Evolutionary conservation across 2,329 filamentous ascomycete species (phyloP), one percentile per base, ranked within the genome.

Genomic region (Fusarium decemcellulare): DNA sequence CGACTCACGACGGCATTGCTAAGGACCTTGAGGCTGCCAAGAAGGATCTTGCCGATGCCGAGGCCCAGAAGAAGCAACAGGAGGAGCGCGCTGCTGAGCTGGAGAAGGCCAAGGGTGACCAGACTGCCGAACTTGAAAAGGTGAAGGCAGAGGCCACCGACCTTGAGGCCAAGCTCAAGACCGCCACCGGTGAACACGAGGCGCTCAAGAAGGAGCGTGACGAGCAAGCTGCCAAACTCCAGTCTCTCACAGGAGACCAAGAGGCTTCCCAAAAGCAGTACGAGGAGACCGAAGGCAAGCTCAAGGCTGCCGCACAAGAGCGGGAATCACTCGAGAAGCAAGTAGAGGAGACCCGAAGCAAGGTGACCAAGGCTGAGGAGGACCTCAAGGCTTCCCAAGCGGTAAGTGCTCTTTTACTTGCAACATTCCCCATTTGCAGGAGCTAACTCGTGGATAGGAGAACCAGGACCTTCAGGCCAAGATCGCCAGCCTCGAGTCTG

Each of bases 361-460:
- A 77, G 52, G 59, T 72, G 16, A 58, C 67, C 27, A 78, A 82
- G 71, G 76, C 77, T 11, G 75, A 79, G 29, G 79, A 80, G 18
- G 76, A 81, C 51, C 74, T 85, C 8, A 73, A 78, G 54, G 63
- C 74, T 32, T 73, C 75, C 2, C 68, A 79, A 46, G 67, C 70
- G 29, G 80, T 81, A 77, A 68, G 77, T 57, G 40, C 3, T 39
- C 43, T 44, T 44, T 14, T 34, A 18, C 27, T 27, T 18, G 43
- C 39, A 29, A 23, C 32, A 16, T 11, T 14, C 23, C 34, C 8
- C 18, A 2, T 7, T 6, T 5, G 12, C 15, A 27, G 8, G 30
- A 39, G 27, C 68, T 74, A 53, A 74, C 69, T 27, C 29, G n/a
- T 34, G 18, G 7, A 27, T 39, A 74, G 72, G 72, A 74, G 65